Percentiles rank a stretch among this genome's conserved stretches.
These are phyloP conservation scores for Hypoxylon intermedium DNA, from an alignment of 495 filamentous ascomycete genomes.

Conservation along the genomic window DNA sequence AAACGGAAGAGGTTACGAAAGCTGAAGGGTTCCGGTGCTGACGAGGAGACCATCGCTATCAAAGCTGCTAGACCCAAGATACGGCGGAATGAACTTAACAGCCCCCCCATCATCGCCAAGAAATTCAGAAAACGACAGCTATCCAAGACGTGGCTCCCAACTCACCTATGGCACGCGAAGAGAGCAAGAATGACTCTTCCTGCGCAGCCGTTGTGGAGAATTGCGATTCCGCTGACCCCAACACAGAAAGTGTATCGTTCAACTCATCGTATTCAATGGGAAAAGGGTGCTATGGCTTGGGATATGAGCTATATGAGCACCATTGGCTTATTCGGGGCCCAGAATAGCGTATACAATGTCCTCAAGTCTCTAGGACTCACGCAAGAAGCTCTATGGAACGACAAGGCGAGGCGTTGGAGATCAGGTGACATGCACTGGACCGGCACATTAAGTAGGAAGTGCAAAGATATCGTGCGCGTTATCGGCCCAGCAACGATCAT, in stretches of 20 bases:
- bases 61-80: constrained; percentile 66
- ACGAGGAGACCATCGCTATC: constrained; percentile 49
- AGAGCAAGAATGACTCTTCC: constrained; percentile 84
- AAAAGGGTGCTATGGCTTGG: constrained; percentile 74
- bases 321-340: constrained; percentile 74
- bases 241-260: constrained; percentile 88
- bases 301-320: constrained; percentile 96
- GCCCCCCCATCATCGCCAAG: constrained; percentile 67
- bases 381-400: constrained; percentile 64
- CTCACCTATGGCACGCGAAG: constrained; percentile 93
- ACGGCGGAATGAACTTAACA: constrained; percentile 71
- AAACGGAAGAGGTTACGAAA: constrained; percentile 63
- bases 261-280: constrained; percentile 78
- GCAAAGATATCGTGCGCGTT: constrained; percentile 56
- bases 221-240: constrained; percentile 81
- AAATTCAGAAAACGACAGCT: constrained; percentile 86
- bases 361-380: constrained; percentile 68
- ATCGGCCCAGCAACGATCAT: constrained; percentile 83
- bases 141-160: constrained; percentile 93
- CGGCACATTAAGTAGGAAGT: constrained; percentile 68
- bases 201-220: constrained; percentile 83
- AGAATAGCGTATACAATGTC: constrained; percentile 66
- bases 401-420: constrained; percentile 75
- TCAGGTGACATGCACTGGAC: constrained; percentile 72
- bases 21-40: constrained; percentile 45